These are phyloP conservation scores for Neonectria coccinea DNA, from an alignment of 2,329 filamentous ascomycete genomes.

Conservation along the genomic window DNA sequence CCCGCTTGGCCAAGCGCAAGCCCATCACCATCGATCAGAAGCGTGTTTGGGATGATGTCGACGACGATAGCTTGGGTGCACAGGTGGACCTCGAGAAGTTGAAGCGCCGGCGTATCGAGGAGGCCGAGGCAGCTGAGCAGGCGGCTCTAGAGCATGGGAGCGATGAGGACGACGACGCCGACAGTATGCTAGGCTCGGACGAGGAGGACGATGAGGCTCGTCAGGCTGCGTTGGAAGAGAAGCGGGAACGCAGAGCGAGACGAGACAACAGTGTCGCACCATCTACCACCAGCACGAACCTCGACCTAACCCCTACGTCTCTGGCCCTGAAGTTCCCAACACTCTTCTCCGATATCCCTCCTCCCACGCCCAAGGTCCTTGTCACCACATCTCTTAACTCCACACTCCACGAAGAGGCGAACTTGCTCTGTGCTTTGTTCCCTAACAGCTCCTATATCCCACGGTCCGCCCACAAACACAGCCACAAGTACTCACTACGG, in stretches of 20 bases:
- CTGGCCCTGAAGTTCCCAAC: constrained; percentile 71
- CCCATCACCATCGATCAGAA: constrained; percentile 87
- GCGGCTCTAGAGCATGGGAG: constrained; percentile 57
- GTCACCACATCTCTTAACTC: constrained; percentile 93
- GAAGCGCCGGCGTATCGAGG: constrained; percentile 67
- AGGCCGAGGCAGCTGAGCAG: constrained; percentile 64
- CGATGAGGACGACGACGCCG: constrained; percentile 69
- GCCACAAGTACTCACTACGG: constrained; percentile 89
- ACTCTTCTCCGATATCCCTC: constrained; percentile 70
- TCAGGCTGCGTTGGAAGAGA: constrained; percentile 56
- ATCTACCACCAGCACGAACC: constrained; percentile 72
- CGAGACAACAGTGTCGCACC: constrained; percentile 65
- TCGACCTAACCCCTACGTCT: constrained; percentile 71
- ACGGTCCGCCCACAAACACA: constrained; percentile 83
- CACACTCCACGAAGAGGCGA: constrained; percentile 85
- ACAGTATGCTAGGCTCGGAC: constrained; percentile 83
- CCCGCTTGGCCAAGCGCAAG: constrained; percentile 81
- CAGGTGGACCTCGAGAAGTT: constrained; percentile 70
- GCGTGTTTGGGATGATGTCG: constrained; percentile 87
- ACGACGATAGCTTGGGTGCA: constrained; percentile 68
- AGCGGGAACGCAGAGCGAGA: constrained; percentile 58
- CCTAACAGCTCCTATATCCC: constrained; percentile 90
- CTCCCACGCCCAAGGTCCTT: constrained; percentile 82
- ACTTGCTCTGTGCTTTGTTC: constrained; percentile 83
- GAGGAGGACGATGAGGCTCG: constrained; percentile 65